Evolutionary conservation across 768 basidiomycete species (phyloP), one percentile per base, ranked within the genome.

Genomic region (Agaricus sinodeliciosus): DNA sequence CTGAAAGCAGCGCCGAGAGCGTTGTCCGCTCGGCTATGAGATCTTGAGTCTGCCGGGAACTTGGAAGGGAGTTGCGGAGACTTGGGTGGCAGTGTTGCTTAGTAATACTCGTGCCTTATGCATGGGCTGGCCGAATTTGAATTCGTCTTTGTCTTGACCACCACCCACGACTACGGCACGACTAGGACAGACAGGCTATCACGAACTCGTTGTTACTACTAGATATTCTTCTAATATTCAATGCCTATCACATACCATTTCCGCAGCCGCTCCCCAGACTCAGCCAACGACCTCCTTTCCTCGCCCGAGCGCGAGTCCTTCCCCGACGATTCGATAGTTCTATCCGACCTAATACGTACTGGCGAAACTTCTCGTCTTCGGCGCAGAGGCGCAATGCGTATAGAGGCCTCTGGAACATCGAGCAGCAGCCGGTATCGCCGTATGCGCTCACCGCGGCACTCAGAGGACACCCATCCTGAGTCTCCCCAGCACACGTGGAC

Each of bases 301-400:
- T 46, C 44, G 12, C 45, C 45, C 22, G 36, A 44, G 19, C 35
- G 13, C 4, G 39, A 22, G 26, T 26, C 37, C 3, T 26, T 25
- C 18, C 26, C 16, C n/a, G 86, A 89, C 59, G 82, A 82, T 61
- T 75, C 81, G 28, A 83, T 89, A 51, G 78, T 87, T 16, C 76
- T 88, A 42, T 85, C 84, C 1, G 86, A 88, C 64, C 75, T 89
- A 39, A 74, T 88, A 13, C 82, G 87, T 47, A 82, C 82, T 1
- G 87, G 81, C 13, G 87, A 89, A 61, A 82, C 84, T 0, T 88
- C 87, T 3, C 73, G 87, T 4, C 68, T 88, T 49, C 77, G 87
- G n/a, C 71, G 87, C 51, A 71, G 87, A 57, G 87, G 87, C 9
- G 87, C 87, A 48, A 78, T 87, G 75, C 73, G 82, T 36, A 70